These are phyloP conservation scores for Zygotorulaspora sp. DNA, from an alignment of 805 yeast species.

Conservation along the genomic window DNA sequence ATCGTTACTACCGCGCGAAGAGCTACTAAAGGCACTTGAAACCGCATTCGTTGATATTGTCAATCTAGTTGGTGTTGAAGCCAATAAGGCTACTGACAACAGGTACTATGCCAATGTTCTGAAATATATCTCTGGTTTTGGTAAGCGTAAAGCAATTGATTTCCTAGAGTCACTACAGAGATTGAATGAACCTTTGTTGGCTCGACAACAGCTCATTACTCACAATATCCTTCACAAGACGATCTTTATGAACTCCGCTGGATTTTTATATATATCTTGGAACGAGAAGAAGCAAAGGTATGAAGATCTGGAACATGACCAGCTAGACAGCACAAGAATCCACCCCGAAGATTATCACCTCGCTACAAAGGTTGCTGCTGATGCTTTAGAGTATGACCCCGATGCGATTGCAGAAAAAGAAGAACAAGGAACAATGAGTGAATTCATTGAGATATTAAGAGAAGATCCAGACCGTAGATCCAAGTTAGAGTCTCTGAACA, in stretches of 20 bases:
- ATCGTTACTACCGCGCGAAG: slow-evolving; percentile 58
- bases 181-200: slow-evolving; percentile 49
- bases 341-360: slow-evolving; percentile 97
- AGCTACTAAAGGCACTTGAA: slow-evolving; percentile 61
- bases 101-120: slow-evolving; percentile 64
- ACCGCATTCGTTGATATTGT: slow-evolving; percentile 84
- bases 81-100: slow-evolving; percentile 77
- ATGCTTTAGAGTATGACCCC: slow-evolving; percentile 93
- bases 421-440: slow-evolving; percentile 39
- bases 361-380: slow-evolving; percentile 97
- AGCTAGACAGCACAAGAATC: slow-evolving; percentile 89
- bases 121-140: slow-evolving; percentile 84
- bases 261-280: slow-evolving; percentile 76
- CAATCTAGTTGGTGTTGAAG: slow-evolving; percentile 88
- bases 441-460: slow-evolving; percentile 45
- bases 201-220: slow-evolving; percentile 82
- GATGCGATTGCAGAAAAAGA: slow-evolving; percentile 72
- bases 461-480: slow-evolving; percentile 70
- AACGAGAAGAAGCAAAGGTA: slow-evolving; percentile 43
- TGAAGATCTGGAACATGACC: slow-evolving; percentile 61
- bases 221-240: slow-evolving; percentile 72
- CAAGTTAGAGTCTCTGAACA: slow-evolving; percentile 77
- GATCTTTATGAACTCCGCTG: slow-evolving; percentile 86
- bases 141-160: slow-evolving; percentile 92
- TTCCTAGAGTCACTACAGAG: slow-evolving; percentile 72